A percentile compares a stretch with the other conserved stretches of the same genome.
These are phyloP conservation scores for Leishmania amazonensis DNA, from an alignment of 208 protist genomes.

Conservation along the genomic window DNA sequence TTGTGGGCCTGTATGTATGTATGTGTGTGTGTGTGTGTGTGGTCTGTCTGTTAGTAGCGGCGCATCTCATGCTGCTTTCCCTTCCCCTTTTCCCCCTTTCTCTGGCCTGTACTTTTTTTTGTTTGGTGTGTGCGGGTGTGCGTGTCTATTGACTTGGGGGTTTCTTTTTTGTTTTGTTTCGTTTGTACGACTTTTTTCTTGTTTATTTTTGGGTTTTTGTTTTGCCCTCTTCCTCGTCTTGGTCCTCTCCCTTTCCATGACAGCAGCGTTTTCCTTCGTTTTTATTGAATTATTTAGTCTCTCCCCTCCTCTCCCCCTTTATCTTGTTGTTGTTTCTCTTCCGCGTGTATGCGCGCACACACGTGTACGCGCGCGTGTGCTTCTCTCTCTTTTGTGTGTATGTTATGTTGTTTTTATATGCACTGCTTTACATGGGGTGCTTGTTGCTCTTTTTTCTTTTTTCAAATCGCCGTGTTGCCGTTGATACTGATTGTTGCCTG, in stretches of 20 bases:
- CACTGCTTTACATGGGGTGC: not conserved
- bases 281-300: no score
- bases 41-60: not conserved
- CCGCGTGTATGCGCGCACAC: no score
- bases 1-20: not conserved
- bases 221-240: not conserved
- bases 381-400: not conserved
- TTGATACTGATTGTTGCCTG: not conserved
- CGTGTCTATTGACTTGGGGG: not conserved
- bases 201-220: not conserved
- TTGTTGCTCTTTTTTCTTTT: not conserved
- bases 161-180: constrained; percentile 4
- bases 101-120: not conserved
- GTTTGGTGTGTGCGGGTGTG: not conserved
- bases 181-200: not conserved
- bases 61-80: not conserved
- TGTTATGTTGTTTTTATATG: not conserved
- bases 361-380: not conserved
- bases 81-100: not conserved
- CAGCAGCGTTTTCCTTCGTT: not conserved
- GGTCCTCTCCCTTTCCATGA: not conserved
- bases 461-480: not conserved
- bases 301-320: no score
- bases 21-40: not conserved
- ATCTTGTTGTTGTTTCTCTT: no score